These are phyloP conservation scores for Nephelium lappaceum DNA, from an alignment of 345 rosid genomes.

Conservation along the genomic window DNA sequence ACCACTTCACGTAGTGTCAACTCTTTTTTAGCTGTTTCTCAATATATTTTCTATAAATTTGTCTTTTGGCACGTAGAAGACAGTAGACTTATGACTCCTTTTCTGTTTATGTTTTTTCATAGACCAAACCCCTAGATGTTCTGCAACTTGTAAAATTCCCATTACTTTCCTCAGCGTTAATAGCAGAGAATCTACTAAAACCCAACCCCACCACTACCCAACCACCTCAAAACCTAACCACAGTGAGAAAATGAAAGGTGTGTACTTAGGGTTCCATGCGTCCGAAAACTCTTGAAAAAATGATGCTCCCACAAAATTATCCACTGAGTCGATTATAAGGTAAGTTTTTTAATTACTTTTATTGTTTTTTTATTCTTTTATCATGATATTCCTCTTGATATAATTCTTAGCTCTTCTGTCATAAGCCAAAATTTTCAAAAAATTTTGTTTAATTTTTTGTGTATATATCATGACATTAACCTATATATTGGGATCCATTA, in stretches of 20 bases:
- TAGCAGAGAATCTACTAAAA: constrained; percentile 28
- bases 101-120: not conserved
- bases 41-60: not conserved
- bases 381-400: not conserved
- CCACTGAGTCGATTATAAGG: not conserved
- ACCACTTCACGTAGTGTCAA: constrained; percentile 28
- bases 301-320: not conserved
- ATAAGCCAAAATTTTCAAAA: too few relatives aligned
- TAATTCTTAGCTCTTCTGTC: too few relatives aligned
- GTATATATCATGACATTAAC: not conserved
- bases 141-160: constrained; percentile 25
- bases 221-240: not conserved
- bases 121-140: constrained; percentile 18
- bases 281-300: too few relatives aligned
- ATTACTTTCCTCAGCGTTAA: not conserved
- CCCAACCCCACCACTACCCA: constrained; percentile 18
- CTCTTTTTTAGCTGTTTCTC: constrained; percentile 6
- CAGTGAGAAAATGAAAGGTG: not conserved
- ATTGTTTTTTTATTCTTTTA: not conserved
- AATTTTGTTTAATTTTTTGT: not conserved
- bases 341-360: not conserved
- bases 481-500: not conserved
- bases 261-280: too few relatives aligned
- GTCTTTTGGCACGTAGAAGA: constrained; percentile 28
- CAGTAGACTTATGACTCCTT: constrained; percentile 14